Base-by-base conservation (phyloP, 139 green algal species). In the Tetraselmis chui region DNA sequence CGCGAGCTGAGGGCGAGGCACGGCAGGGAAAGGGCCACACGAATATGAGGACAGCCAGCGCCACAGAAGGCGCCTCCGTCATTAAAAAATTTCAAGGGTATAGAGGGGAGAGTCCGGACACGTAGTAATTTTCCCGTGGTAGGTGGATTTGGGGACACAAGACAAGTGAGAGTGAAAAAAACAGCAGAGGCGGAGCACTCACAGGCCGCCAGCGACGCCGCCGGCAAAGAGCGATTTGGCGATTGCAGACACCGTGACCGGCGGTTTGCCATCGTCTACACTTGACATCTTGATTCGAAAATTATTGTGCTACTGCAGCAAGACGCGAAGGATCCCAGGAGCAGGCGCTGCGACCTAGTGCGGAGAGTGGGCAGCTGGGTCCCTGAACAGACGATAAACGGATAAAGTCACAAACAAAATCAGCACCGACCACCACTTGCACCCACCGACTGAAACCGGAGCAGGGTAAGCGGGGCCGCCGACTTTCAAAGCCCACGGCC, bases 141-240 rank as follows among this genome's bases (percentile, higher is more conserved):
- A 2, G 1, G 28, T 32, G 18, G 81, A 0, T 0, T 78, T 23
- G 28, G 26, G n/a, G 25, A 93, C 94, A 94, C 85, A n/a, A n/a
- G n/a, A n/a, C n/a, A n/a, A n/a, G n/a, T n/a, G n/a, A n/a, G n/a
- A n/a, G n/a, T n/a, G n/a, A n/a, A n/a, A n/a, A n/a, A n/a, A n/a
- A n/a, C n/a, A n/a, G n/a, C n/a, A n/a, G n/a, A n/a, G n/a, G n/a
- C n/a, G n/a, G n/a, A n/a, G n/a, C n/a, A n/a, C n/a, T n/a, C n/a
- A 98, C 94, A 98, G 83, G 67, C 92, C 95, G 1, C 95, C 95
- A 5, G 95, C 95, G 0, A 98, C 86, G 29, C 95, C 95, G 25
- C 95, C 95, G 0, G 95, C 96, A 1, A 96, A 27, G 2, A 98
- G 85, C 0, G 85, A 92, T 80, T 96, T 98, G 32, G 75, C 87